Percentiles rank a stretch among this genome's conserved stretches.
These are phyloP conservation scores for Reticulascus tulasneorum DNA, from an alignment of 2,329 filamentous ascomycete species.

Conservation along the genomic window DNA sequence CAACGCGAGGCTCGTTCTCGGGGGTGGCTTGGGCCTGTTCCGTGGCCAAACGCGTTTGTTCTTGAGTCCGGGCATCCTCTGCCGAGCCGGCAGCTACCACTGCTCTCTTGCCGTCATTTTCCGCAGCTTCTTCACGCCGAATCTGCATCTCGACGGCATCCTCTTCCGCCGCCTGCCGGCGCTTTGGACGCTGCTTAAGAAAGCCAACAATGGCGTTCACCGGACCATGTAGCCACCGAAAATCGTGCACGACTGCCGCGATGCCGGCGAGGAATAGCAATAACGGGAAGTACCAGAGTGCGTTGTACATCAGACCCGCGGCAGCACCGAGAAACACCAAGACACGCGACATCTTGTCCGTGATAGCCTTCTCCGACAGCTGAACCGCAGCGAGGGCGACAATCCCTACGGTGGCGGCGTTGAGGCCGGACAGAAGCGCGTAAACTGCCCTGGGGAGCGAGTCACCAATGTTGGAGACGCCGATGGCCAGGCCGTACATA, in stretches of 20 bases:
- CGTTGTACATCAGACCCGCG: constrained; percentile 66
- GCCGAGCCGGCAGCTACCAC: too few relatives aligned
- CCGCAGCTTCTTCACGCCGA: neutral
- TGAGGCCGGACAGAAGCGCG: constrained; percentile 66
- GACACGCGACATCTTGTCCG: constrained; percentile 57
- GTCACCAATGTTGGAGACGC: constrained; percentile 56
- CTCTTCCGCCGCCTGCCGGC: too few relatives aligned
- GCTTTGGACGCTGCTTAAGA: too few relatives aligned
- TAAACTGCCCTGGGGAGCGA: constrained; percentile 60
- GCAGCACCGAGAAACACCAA: constrained; percentile 60
- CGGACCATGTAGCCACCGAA: constrained; percentile 42
- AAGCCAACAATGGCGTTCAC: constrained; percentile 14
- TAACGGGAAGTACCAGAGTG: constrained; percentile 71
- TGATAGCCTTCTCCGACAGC: constrained; percentile 64
- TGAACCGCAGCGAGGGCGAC: constrained; percentile 67
- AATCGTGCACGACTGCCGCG: constrained; percentile 53
- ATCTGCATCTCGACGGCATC: neutral
- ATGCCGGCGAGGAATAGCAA: constrained; percentile 55
- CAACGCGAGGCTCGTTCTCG: constrained; percentile 19
- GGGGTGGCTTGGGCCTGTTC: constrained; percentile 2
- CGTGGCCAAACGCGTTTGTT: too few relatives aligned
- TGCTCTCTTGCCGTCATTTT: neutral
- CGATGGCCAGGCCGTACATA: constrained; percentile 65
- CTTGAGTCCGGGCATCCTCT: too few relatives aligned
- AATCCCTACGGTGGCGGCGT: constrained; percentile 68